These are phyloP conservation scores for Zymoseptoria tritici DNA, from an alignment of 2,329 filamentous ascomycete species.

Conservation along the genomic window DNA sequence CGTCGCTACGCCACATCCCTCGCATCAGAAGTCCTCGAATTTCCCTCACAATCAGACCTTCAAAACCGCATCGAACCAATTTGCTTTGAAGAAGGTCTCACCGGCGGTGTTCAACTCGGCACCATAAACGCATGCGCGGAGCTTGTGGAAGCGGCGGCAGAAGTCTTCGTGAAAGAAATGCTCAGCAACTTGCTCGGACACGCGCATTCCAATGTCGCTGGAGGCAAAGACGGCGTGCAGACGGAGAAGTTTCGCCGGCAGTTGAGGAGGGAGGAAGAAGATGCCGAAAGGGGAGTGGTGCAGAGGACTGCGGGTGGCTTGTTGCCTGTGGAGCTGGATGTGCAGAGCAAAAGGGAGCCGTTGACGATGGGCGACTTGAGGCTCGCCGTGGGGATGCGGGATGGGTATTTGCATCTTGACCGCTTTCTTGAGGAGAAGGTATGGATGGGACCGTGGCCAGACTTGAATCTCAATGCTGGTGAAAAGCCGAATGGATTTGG, in stretches of 20 bases:
- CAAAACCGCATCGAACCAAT: conserved; percentile 56
- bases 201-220: conserved; percentile 46
- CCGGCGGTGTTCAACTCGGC: conserved; percentile 31
- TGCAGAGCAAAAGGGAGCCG: conserved; percentile 62
- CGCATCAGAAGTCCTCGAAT: conserved; percentile 55
- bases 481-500: conserved; percentile 18
- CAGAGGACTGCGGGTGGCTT: conserved; percentile 67
- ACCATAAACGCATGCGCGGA: conserved; percentile 46
- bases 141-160: conserved; percentile 53
- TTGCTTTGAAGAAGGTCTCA: conserved; percentile 57
- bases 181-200: conserved; percentile 49
- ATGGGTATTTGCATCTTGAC: conserved; percentile 69
- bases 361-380: conserved; percentile 72
- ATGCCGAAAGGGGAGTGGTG: conserved; percentile 64
- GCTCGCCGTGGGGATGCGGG: conserved; percentile 66
- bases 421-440: conserved; percentile 66
- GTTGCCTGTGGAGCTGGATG: conserved; percentile 72
- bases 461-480: conserved; percentile 10
- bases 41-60: conserved; percentile 52
- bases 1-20: conserved; percentile 58
- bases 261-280: conserved; percentile 67
- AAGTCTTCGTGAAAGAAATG: conserved; percentile 57
- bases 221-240: conserved; percentile 50
- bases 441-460: conserved; percentile 32
- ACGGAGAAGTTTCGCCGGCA: conserved; percentile 71